These are phyloP conservation scores for Polytolypa hystricis DNA, from an alignment of 2,329 filamentous ascomycete species.

Conservation along the genomic window DNA sequence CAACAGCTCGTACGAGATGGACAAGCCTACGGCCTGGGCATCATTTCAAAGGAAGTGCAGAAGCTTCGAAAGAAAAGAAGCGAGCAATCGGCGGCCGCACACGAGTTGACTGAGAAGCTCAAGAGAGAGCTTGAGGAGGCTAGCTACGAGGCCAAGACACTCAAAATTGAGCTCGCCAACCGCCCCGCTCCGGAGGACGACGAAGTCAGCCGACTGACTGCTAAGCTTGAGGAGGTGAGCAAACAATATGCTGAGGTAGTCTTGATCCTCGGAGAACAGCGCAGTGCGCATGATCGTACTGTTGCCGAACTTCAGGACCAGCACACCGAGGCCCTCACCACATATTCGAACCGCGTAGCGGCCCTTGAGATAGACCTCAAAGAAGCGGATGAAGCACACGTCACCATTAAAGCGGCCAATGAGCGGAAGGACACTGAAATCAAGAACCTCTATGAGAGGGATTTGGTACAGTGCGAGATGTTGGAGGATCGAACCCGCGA, in stretches of 20 bases:
- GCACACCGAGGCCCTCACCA: neutral
- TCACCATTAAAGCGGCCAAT: neutral
- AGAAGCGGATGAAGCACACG: neutral
- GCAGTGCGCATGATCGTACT: neutral
- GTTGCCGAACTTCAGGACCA: neutral
- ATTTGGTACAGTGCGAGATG: too few relatives aligned
- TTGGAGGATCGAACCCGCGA: neutral
- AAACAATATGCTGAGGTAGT: neutral
- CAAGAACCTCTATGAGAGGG: neutral
- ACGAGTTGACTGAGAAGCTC: neutral
- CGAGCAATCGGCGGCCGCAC: neutral
- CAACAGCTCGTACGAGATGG: neutral
- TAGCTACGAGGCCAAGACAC: neutral
- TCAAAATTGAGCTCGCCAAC: neutral
- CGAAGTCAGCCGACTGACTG: neutral
- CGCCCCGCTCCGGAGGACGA: neutral
- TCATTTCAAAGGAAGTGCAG: neutral
- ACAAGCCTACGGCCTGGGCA: conserved; percentile 1
- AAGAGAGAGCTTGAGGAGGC: conserved; percentile 3
- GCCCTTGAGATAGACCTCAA: conserved; percentile 2
- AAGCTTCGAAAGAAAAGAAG: neutral
- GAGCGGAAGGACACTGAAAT: neutral
- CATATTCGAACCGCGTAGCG: neutral
- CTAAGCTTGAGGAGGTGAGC: conserved; percentile 4
- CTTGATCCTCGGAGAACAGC: neutral